phyloP scores from a whole-genome alignment of 306 rosid genomes.

The Dalbergia oliveri region DNA sequence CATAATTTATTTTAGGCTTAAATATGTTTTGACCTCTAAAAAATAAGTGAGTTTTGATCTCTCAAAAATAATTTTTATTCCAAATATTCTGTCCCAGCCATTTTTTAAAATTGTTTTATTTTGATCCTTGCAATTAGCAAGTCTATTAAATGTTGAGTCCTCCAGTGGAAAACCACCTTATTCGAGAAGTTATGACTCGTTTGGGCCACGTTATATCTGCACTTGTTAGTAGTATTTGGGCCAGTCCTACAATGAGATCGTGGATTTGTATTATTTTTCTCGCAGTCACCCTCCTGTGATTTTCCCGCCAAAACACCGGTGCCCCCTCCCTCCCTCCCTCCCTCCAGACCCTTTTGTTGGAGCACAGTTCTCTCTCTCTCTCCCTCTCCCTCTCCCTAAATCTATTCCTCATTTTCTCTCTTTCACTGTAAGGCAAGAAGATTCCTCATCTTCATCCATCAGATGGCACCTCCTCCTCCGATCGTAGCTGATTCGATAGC shows the following conservation, averaged over 20 bases:
- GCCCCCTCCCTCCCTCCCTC: background rate
- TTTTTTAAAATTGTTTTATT: no score
- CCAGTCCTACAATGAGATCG: background rate
- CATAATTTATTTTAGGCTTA: no score
- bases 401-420: slow-evolving; percentile 16
- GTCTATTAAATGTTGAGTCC: no score
- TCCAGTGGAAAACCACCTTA: no score
- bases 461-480: slow-evolving; percentile 50
- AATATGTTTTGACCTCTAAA: no score
- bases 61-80: no score
- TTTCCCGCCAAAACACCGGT: slow-evolving; percentile 14
- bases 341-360: background rate
- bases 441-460: slow-evolving; percentile 12
- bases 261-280: background rate
- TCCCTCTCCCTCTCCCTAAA: background rate
- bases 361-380: slow-evolving; percentile 15
- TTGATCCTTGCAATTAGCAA: no score
- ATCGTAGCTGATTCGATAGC: slow-evolving; percentile 9
- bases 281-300: background rate
- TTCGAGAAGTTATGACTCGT: no score
- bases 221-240: no score
- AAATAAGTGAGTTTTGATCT: no score
- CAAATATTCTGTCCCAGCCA: no score
- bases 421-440: background rate
- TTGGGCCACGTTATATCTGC: no score